These are phyloP conservation scores for Apiotrichum mycotoxinovorans DNA, from an alignment of 1,284 basidiomycete species.

Conservation along the genomic window DNA sequence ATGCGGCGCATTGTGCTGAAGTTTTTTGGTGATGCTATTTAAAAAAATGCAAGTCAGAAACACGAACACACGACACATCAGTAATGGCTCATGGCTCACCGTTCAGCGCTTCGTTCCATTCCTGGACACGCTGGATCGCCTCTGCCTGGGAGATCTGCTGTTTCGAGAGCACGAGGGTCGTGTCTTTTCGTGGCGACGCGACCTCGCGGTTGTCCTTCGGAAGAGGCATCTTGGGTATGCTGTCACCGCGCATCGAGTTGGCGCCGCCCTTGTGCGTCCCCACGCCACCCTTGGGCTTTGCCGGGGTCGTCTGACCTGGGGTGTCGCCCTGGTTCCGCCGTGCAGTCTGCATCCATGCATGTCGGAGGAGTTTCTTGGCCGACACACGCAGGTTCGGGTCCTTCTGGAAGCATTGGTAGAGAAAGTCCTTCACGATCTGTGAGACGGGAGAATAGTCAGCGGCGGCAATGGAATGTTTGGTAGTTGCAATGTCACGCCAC, in stretches of 20 bases:
- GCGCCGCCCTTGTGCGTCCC: neutral
- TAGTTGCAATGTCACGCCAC: neutral
- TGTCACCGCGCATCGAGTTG: neutral
- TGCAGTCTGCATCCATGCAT: slow-evolving; percentile 92
- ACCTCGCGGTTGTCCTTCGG: neutral
- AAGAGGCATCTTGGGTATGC: slow-evolving; percentile 1
- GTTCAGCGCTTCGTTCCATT: slow-evolving; percentile 96
- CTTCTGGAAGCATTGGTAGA: slow-evolving; percentile 97
- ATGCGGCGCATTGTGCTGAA: slow-evolving; percentile 30
- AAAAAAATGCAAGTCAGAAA: slow-evolving; percentile 16
- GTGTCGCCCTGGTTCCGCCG: neutral
- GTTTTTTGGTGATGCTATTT: slow-evolving; percentile 52
- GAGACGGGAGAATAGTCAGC: neutral
- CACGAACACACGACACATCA: too few relatives aligned
- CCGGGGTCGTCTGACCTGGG: neutral
- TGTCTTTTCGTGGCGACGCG: slow-evolving; percentile 24
- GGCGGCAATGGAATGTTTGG: neutral
- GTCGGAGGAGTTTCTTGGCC: slow-evolving; percentile 84
- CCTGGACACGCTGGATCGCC: slow-evolving; percentile 88
- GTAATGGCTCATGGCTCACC: slow-evolving; percentile 55
- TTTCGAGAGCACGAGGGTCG: slow-evolving; percentile 51
- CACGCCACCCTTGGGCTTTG: neutral
- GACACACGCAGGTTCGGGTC: slow-evolving; percentile 90
- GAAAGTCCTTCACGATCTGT: slow-evolving; percentile 89
- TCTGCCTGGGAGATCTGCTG: slow-evolving; percentile 73